phyloP scores from a whole-genome alignment of 306 rosid species.

The Citrullus amarus region DNA sequence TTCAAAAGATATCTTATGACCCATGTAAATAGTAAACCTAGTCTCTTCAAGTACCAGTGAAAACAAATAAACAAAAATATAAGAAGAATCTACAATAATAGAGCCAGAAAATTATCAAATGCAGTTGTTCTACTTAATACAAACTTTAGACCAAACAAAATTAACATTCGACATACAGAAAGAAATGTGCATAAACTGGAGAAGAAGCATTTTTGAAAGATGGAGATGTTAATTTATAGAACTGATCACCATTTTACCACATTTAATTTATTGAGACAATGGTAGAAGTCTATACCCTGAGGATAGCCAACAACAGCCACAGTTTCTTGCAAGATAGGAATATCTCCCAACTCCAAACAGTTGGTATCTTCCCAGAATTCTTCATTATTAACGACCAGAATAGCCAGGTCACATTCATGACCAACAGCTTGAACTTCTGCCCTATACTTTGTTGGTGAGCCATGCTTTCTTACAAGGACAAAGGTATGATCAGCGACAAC shows the following conservation, averaged over 20 bases:
- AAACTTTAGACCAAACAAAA: background rate
- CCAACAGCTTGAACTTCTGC: conserved; percentile 80
- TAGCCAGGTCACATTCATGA: conserved; percentile 87
- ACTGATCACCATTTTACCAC: background rate
- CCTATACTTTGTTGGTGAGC: conserved; percentile 71
- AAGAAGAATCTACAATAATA: background rate
- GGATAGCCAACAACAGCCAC: conserved; percentile 95
- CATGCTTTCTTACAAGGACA: conserved; percentile 88
- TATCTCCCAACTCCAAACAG: conserved; percentile 63
- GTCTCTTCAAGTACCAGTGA: background rate
- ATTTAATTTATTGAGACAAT: background rate
- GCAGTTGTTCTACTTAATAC: background rate
- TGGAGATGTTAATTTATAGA: background rate
- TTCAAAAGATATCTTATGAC: background rate
- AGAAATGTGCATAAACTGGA: background rate
- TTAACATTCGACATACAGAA: background rate
- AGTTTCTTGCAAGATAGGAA: conserved; percentile 78
- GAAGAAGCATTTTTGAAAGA: background rate
- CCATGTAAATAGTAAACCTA: background rate
- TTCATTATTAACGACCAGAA: conserved; percentile 42
- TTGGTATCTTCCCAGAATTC: conserved; percentile 73
- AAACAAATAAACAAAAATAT: background rate
- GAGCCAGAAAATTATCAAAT: background rate
- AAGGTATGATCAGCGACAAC: conserved; percentile 86
- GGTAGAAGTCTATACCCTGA: conserved; percentile 36